Percentiles rank a stretch among this genome's conserved stretches.
These are phyloP conservation scores for Mallotus japonicus DNA, from an alignment of 441 rosid genomes.

Conservation along the genomic window DNA sequence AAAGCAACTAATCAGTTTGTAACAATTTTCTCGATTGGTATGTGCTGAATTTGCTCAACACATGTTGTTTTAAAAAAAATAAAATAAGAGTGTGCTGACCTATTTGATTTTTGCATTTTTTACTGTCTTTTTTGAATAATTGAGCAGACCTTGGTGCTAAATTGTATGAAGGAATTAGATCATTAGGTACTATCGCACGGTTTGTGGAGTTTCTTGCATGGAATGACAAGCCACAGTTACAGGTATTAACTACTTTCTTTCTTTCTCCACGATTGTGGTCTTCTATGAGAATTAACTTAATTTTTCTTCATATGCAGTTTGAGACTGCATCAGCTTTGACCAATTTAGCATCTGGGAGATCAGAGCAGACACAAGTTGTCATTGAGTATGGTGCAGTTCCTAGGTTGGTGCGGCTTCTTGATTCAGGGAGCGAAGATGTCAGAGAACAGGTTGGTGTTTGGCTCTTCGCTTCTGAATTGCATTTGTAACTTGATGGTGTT, in stretches of 20 bases:
- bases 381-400: constrained; percentile 77
- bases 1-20: constrained; percentile 76
- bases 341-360: constrained; percentile 76
- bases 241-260: constrained; percentile 35
- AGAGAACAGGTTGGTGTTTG: constrained; percentile 62
- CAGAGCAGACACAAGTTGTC: constrained; percentile 68
- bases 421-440: constrained; percentile 74
- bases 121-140: neutral
- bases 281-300: neutral
- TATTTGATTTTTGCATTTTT: neutral
- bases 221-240: constrained; percentile 66
- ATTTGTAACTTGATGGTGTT: neutral
- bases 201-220: constrained; percentile 76
- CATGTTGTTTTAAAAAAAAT: neutral
- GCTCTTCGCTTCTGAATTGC: neutral
- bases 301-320: constrained; percentile 42
- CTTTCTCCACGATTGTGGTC: neutral
- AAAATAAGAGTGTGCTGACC: neutral
- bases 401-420: constrained; percentile 72
- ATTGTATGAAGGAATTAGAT: constrained; percentile 55
- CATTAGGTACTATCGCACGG: constrained; percentile 68
- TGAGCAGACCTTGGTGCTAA: constrained; percentile 8
- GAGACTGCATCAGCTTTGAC: constrained; percentile 87
- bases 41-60: constrained; percentile 1
- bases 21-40: constrained; percentile 73